A percentile compares a stretch with the other conserved stretches of the same genome.
phyloP scores from a whole-genome alignment of 257 asterid species.

The Fraxinus anomala region DNA sequence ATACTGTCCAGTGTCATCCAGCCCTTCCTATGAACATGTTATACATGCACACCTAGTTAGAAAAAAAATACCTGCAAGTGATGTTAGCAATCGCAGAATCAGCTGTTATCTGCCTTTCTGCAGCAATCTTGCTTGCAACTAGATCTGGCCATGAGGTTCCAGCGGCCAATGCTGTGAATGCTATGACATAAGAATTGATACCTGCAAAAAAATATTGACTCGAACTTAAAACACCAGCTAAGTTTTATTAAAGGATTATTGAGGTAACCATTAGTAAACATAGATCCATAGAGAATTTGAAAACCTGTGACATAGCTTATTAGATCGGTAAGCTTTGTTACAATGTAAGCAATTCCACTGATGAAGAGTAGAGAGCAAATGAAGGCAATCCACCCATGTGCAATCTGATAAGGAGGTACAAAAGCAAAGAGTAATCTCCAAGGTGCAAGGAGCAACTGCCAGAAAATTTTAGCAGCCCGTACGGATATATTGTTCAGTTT shows the following conservation, averaged over 20 bases:
- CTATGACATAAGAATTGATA: conserved; percentile 66
- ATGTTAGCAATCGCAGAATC: conserved; percentile 97
- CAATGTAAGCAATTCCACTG: conserved; percentile 80
- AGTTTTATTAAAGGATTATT: neutral
- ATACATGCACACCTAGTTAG: neutral
- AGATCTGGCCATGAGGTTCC: conserved; percentile 98
- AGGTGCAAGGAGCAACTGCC: conserved; percentile 69
- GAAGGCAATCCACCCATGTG: conserved; percentile 95
- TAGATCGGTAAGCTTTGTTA: conserved; percentile 75
- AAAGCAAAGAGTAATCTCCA: conserved; percentile 87
- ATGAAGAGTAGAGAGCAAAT: conserved; percentile 68
- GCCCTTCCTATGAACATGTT: neutral
- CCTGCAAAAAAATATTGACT: conserved; percentile 48
- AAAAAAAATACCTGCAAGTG: conserved; percentile 74
- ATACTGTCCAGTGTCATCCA: neutral
- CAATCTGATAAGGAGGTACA: conserved; percentile 88
- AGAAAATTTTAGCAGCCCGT: conserved; percentile 47
- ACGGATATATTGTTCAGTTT: conserved; percentile 41
- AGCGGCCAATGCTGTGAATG: conserved; percentile 87
- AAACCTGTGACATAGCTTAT: conserved; percentile 89
- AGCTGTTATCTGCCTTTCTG: conserved; percentile 87
- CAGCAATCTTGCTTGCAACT: conserved; percentile 97
- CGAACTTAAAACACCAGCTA: neutral
- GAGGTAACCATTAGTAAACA: neutral
- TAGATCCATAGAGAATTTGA: conserved; percentile 7